phyloP scores from a whole-genome alignment of 352 stramenopile species.

The Bremia lactucae region DNA sequence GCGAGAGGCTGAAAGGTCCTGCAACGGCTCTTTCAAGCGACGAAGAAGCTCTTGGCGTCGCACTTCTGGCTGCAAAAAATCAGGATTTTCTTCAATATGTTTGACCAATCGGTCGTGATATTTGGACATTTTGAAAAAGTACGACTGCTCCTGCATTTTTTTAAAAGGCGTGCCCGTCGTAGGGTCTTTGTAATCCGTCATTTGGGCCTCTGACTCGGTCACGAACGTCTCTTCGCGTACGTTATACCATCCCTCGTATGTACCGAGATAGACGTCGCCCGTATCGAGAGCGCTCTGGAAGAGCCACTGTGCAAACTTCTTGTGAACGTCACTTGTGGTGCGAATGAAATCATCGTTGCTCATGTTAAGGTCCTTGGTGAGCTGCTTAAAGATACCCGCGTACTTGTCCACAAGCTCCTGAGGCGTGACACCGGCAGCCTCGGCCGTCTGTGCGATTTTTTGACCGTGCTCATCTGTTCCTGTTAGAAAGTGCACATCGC shows the following conservation, averaged over 20 bases:
- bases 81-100: slow-evolving; percentile 90
- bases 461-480: slow-evolving; percentile 97
- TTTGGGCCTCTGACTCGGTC: slow-evolving; percentile 93
- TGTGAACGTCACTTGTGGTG: slow-evolving; percentile 93
- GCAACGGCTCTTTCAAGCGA: slow-evolving; percentile 87
- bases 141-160: slow-evolving; percentile 96
- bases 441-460: slow-evolving; percentile 97
- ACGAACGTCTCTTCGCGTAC: slow-evolving; percentile 98
- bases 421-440: slow-evolving; percentile 82
- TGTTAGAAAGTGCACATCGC: slow-evolving; percentile 80
- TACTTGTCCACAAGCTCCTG: slow-evolving; percentile 96
- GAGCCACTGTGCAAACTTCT: slow-evolving; percentile 91
- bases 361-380: slow-evolving; percentile 81
- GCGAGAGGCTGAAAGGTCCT: slow-evolving; percentile 94
- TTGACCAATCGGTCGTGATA: slow-evolving; percentile 93
- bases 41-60: slow-evolving; percentile 91
- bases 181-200: slow-evolving; percentile 93
- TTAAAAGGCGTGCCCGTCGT: slow-evolving; percentile 89
- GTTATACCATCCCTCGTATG: slow-evolving; percentile 99
- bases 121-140: slow-evolving; percentile 99
- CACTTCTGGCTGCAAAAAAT: slow-evolving; percentile 94
- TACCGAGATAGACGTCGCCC: slow-evolving; percentile 95
- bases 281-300: slow-evolving; percentile 85
- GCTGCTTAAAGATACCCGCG: slow-evolving; percentile 77
- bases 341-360: slow-evolving; percentile 90